Percentiles rank a stretch among this genome's conserved stretches.
Conservation (phyloP, 1,139 yeast genomes). For the Pichia sp. region DNA sequence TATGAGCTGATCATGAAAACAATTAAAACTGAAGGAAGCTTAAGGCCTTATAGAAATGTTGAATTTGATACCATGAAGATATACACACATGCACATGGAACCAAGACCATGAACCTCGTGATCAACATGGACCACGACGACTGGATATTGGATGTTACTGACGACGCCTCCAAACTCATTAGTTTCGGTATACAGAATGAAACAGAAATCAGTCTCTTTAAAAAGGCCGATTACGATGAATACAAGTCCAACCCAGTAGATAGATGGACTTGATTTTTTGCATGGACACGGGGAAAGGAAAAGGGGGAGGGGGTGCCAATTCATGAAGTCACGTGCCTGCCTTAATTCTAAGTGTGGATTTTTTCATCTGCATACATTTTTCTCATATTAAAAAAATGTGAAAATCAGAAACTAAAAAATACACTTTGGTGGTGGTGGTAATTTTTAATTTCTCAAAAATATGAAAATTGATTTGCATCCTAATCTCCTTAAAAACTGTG, state of each 20-base stretch:
- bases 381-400: neutral
- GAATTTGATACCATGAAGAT: slow-evolving; percentile 71
- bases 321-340: neutral
- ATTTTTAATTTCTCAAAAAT: too few species aligned
- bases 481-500: neutral
- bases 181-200: slow-evolving; percentile 82
- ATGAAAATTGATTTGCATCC: too few species aligned
- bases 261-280: slow-evolving; percentile 54
- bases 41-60: slow-evolving; percentile 80
- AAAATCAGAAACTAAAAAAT: too few species aligned
- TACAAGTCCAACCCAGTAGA: slow-evolving; percentile 82
- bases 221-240: slow-evolving; percentile 54
- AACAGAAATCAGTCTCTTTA: slow-evolving; percentile 81
- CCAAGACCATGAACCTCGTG: slow-evolving; percentile 87
- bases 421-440: neutral
- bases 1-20: slow-evolving; percentile 40
- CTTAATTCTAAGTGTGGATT: neutral
- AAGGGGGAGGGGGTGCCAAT: neutral
- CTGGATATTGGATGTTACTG: slow-evolving; percentile 52
- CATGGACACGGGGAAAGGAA: too few species aligned
- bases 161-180: slow-evolving; percentile 40
- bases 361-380: too few species aligned
- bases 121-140: slow-evolving; percentile 78
- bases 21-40: slow-evolving; percentile 60
- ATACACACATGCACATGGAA: slow-evolving; percentile 91